phyloP scores from a whole-genome alignment of 345 rosid genomes.

The Gossypium ekmanianum region DNA sequence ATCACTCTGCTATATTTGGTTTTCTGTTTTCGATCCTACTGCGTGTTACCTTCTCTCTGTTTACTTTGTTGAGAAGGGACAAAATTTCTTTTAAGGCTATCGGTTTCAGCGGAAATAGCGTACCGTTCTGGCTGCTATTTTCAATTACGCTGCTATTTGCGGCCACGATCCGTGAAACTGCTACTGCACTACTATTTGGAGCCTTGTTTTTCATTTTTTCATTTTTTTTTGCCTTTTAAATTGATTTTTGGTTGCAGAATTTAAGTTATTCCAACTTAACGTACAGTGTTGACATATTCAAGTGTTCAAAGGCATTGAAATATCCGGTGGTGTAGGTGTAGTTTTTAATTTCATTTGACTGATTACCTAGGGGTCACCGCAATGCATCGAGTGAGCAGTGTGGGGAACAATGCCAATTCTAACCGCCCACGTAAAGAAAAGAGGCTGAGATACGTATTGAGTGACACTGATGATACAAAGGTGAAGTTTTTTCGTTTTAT shows the following conservation, averaged over 20 bases:
- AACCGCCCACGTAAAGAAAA: conserved; percentile 93
- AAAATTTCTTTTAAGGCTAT: not conserved
- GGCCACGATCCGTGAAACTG: not conserved
- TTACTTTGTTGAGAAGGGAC: not conserved
- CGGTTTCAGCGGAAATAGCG: too few relatives aligned
- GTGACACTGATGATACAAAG: conserved; percentile 70
- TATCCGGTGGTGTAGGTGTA: not conserved
- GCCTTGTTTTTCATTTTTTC: not conserved
- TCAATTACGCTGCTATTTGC: not conserved
- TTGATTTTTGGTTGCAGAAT: not conserved
- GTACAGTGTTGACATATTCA: not conserved
- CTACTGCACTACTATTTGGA: not conserved
- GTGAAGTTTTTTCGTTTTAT: conserved; percentile 32
- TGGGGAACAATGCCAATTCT: conserved; percentile 83
- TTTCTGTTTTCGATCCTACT: not conserved
- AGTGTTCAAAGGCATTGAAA: not conserved
- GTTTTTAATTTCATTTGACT: not conserved
- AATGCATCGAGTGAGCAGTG: conserved; percentile 99
- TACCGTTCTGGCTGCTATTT: too few relatives aligned
- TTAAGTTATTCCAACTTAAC: not conserved
- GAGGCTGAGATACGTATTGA: conserved; percentile 85
- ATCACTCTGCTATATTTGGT: not conserved
- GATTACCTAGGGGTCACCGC: conserved; percentile 38
- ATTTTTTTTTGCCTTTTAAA: not conserved
- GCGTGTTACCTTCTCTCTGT: not conserved